These are phyloP conservation scores for Chaetomium tenue DNA, from an alignment of 495 filamentous ascomycete species.

Conservation along the genomic window DNA sequence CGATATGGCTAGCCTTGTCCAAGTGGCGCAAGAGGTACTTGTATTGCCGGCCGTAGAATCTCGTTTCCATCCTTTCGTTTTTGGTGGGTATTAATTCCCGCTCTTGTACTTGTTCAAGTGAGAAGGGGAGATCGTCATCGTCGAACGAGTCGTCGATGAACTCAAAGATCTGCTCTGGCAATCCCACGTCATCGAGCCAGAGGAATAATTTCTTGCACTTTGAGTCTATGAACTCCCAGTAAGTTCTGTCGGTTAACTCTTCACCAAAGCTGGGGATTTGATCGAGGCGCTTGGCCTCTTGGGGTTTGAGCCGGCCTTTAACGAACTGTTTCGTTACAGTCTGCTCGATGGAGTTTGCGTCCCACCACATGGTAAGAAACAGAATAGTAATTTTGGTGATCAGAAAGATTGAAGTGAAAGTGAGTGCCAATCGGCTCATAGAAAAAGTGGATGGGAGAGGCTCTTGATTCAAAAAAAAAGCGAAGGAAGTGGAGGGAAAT, in stretches of 20 bases:
- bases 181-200: slow-evolving; percentile 72
- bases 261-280: slow-evolving; percentile 77
- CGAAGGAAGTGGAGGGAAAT: background rate
- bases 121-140: slow-evolving; percentile 82
- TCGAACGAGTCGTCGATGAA: slow-evolving; percentile 84
- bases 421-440: background rate
- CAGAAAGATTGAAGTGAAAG: background rate
- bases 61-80: slow-evolving; percentile 63
- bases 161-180: slow-evolving; percentile 81
- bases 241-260: slow-evolving; percentile 83
- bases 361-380: slow-evolving; percentile 64
- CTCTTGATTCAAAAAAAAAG: background rate
- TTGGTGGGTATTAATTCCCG: slow-evolving; percentile 61
- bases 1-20: slow-evolving; percentile 64
- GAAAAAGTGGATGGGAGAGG: background rate
- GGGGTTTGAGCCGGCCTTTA: slow-evolving; percentile 61
- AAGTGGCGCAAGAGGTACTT: slow-evolving; percentile 73
- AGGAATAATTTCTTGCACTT: slow-evolving; percentile 79
- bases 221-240: slow-evolving; percentile 86
- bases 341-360: slow-evolving; percentile 68
- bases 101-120: slow-evolving; percentile 65
- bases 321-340: slow-evolving; percentile 72
- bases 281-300: slow-evolving; percentile 65
- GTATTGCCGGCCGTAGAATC: slow-evolving; percentile 81
- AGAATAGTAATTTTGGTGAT: too few relatives aligned